Evolutionary conservation across 2,329 filamentous ascomycete species (phyloP).

Genomic region (Byssothecium circinans): DNA sequence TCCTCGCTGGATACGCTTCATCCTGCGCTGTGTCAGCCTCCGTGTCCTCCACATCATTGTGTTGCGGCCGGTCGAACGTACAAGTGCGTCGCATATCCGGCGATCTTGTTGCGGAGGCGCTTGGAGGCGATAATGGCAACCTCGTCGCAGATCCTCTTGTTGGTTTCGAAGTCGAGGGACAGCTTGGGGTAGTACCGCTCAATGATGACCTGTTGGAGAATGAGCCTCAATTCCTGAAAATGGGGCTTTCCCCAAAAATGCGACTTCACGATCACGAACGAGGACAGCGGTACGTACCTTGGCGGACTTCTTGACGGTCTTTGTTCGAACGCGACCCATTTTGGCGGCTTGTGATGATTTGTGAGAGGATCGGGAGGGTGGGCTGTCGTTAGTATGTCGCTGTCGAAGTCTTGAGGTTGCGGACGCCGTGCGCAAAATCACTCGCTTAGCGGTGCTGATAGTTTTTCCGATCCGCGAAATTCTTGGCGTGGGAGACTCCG

Average conservation of each 20-base stretch:
- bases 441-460: constrained; percentile 19
- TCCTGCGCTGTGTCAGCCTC: constrained; percentile 62
- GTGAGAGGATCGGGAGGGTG: constrained; percentile 25
- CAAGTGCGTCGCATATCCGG: constrained; percentile 83
- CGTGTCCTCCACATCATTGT: constrained; percentile 68
- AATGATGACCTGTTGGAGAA: constrained; percentile 83
- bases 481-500: background rate
- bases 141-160: constrained; percentile 99
- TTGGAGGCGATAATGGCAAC: constrained; percentile 98
- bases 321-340: constrained; percentile 61
- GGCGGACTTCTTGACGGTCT: constrained; percentile 81
- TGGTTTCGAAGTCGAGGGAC: constrained; percentile 99
- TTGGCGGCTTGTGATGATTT: constrained; percentile 39
- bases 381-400: constrained; percentile 35
- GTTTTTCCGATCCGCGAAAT: constrained; percentile 1
- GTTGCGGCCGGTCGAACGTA: constrained; percentile 45
- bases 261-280: background rate
- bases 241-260: too few species aligned
- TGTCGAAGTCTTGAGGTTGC: constrained; percentile 20
- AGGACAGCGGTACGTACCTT: constrained; percentile 75
- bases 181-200: constrained; percentile 83
- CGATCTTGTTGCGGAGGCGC: constrained; percentile 92
- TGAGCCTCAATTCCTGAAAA: background rate
- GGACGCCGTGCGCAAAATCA: constrained; percentile 8
- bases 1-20: constrained; percentile 99